Conservation (phyloP, 257 asterid species). For the Scutellaria barbata region DNA sequence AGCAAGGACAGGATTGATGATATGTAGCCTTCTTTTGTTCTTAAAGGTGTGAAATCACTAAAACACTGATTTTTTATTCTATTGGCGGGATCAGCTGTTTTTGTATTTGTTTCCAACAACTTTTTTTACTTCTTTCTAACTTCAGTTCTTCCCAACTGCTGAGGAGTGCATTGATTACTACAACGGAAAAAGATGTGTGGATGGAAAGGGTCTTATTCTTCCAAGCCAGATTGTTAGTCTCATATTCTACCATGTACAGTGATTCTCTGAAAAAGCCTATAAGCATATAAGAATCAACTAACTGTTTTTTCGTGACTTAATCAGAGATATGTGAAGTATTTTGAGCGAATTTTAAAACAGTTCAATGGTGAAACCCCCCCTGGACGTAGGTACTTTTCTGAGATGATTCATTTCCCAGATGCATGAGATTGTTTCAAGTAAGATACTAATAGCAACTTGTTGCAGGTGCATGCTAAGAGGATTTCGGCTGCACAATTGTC, state of each 20-base stretch:
- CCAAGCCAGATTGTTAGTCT: constrained; percentile 96
- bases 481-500: constrained; percentile 86
- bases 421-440: constrained; percentile 34
- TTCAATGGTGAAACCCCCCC: constrained; percentile 86
- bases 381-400: constrained; percentile 95
- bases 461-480: constrained; percentile 99
- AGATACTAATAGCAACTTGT: constrained; percentile 37
- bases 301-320: constrained; percentile 34
- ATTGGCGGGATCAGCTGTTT: constrained; percentile 27
- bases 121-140: constrained; percentile 37
- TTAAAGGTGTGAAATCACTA: constrained; percentile 63
- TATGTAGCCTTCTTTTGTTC: constrained; percentile 93
- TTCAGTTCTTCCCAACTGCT: constrained; percentile 94
- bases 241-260: constrained; percentile 26
- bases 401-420: constrained; percentile 39
- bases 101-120: constrained; percentile 30
- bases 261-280: constrained; percentile 24
- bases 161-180: constrained; percentile 92
- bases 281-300: constrained; percentile 33
- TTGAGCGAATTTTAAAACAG: constrained; percentile 63
- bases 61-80: constrained; percentile 28
- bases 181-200: constrained; percentile 90
- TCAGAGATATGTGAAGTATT: constrained; percentile 94
- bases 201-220: constrained; percentile 91
- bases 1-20: constrained; percentile 98